Percentiles rank a stretch among this genome's conserved stretches.
Evolutionary conservation across 192 early-diverging fungal genomes (phyloP).

Genomic region (Dissophora globulifera): DNA sequence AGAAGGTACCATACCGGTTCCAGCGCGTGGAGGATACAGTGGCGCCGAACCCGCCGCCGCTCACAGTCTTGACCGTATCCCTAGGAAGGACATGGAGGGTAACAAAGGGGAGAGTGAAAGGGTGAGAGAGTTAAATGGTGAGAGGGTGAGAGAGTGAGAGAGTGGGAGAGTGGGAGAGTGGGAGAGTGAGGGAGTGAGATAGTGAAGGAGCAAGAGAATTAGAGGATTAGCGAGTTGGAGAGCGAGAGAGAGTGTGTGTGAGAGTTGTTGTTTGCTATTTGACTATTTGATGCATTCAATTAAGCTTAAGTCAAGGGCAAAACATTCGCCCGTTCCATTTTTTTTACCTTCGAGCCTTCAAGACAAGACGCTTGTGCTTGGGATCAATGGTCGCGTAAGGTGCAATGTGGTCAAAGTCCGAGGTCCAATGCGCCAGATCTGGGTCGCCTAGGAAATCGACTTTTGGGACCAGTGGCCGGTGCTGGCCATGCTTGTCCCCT

Average conservation of each 20-base stretch:
- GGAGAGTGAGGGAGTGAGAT: too few relatives aligned
- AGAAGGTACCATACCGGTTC: constrained; percentile 68
- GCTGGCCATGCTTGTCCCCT: constrained; percentile 8
- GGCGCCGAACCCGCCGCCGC: constrained; percentile 66
- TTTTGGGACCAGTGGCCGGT: constrained; percentile 20
- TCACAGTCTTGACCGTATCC: constrained; percentile 33
- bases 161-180: too few relatives aligned
- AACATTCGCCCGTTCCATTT: not conserved
- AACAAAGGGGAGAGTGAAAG: not conserved
- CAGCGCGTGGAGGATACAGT: constrained; percentile 64
- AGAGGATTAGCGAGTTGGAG: too few relatives aligned
- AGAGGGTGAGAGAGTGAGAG: too few relatives aligned
- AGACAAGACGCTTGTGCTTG: constrained; percentile 2
- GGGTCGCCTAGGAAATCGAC: constrained; percentile 61
- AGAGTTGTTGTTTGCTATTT: too few relatives aligned
- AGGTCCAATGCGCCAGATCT: constrained; percentile 54
- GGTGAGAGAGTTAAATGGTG: too few relatives aligned
- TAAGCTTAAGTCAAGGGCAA: too few relatives aligned
- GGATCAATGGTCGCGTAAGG: constrained; percentile 40
- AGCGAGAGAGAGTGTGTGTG: too few relatives aligned
- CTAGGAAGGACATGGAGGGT: too few relatives aligned
- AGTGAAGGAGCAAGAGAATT: too few relatives aligned
- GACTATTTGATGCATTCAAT: too few relatives aligned
- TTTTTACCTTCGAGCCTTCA: constrained; percentile 53
- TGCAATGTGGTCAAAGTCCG: constrained; percentile 65